Evolutionary conservation across 192 early-diverging fungal species (phyloP), one percentile per base, ranked within the genome.

Genomic region (Chytriomyces sp.): DNA sequence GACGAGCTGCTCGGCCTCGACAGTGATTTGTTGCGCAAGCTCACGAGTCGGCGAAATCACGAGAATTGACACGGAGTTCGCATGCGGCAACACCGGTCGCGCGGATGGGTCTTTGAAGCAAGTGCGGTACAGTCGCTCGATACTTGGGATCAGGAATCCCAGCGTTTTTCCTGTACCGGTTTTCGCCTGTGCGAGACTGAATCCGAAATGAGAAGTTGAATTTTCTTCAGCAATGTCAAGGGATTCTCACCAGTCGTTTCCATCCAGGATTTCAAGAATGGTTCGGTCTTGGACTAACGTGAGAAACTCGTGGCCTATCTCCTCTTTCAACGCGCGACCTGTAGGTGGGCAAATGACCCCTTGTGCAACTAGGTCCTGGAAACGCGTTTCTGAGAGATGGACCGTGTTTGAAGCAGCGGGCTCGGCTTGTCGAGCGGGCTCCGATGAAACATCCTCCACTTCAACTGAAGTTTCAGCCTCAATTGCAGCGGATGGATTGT

Each of bases 141-240:
- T 79, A 5, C 92, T 91, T 10, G 95, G 90, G 43, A 94, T 86
- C 77, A 97, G 82, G 72, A 97, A 97, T 6, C 92, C 95, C 35
- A 92, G 80, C 0, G 95, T 97, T 79, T 97, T 97, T 64, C 95
- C 95, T 0, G 94, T 95, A 72, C 95, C 95, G 11, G 96, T 97
- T 81, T 96, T 95, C 9, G 96, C 95, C 81, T 94, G 93, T 70
- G 94, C 91, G 86, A 97, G 90, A 64, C 75, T 76, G 65, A 57
- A 35, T 35, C 47, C 8, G 16, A 4, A 45, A 67, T 46, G 62
- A 26, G 16, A 24, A 64, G 28, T 64, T 68, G 35, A 68, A 47
- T 18, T 46, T 46, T 13, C 11, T 35, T 13, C 7, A 24, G 24
- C n/a, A 70, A 13, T 35, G 57, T 70, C 20, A 75, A 28, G 46